Percentiles rank a stretch among this genome's conserved stretches.
phyloP scores from a whole-genome alignment of 176 grass and related monocot species.

The Paspalum notatum region DNA sequence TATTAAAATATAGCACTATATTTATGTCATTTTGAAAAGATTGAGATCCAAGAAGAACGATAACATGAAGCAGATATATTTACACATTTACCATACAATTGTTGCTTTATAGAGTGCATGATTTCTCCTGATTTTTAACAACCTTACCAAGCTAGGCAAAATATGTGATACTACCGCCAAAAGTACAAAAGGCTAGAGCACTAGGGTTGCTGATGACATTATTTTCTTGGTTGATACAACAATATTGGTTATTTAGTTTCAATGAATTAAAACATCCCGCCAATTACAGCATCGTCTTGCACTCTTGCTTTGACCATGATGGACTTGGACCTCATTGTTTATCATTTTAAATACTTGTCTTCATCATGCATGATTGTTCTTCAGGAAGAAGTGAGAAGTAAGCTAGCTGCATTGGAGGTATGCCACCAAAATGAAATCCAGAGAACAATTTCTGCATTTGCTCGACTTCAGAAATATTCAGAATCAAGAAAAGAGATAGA shows the following conservation, averaged over 20 bases:
- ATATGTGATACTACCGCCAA: too few species aligned
- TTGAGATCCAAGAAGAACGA: slow-evolving; percentile 3
- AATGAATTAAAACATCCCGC: not conserved
- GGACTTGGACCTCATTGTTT: not conserved
- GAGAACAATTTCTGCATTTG: slow-evolving; percentile 55
- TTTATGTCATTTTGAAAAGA: not conserved
- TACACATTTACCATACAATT: slow-evolving; percentile 25
- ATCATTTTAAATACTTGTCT: slow-evolving; percentile 22
- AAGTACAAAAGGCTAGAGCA: not conserved
- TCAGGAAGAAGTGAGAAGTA: slow-evolving; percentile 57
- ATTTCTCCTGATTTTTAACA: not conserved
- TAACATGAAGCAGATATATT: not conserved
- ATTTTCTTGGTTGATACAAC: not conserved
- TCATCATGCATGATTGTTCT: slow-evolving; percentile 35
- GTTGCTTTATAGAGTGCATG: not conserved
- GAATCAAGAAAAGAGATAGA: slow-evolving; percentile 84
- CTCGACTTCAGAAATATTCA: slow-evolving; percentile 61
- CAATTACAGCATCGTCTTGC: slow-evolving; percentile 2
- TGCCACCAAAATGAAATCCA: slow-evolving; percentile 74
- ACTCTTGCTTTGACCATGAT: slow-evolving; percentile 11
- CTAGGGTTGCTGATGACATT: not conserved
- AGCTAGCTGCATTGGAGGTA: slow-evolving; percentile 48
- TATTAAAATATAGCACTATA: too few species aligned
- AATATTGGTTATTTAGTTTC: not conserved
- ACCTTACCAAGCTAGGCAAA: not conserved